Percentiles rank a stretch among this genome's conserved stretches.
Evolutionary conservation across 441 rosid species (phyloP).

Genomic region (Francoa sonchifolia): DNA sequence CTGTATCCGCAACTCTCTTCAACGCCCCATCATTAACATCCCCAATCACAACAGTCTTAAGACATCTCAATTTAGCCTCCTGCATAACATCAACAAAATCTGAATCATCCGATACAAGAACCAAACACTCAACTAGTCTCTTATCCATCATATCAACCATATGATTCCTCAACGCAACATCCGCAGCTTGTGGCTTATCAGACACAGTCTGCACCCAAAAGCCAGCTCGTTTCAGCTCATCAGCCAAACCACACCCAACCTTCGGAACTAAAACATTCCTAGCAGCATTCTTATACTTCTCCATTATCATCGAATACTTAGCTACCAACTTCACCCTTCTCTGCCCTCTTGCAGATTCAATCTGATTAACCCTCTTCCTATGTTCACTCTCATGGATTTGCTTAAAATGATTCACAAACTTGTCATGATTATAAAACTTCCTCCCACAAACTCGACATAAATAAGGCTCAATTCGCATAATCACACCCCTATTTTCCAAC

Average conservation of each 20-base stretch:
- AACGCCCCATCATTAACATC: slow-evolving; percentile 45
- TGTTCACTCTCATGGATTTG: slow-evolving; percentile 74
- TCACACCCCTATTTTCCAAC: slow-evolving; percentile 45
- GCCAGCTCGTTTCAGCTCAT: slow-evolving; percentile 67
- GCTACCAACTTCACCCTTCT: slow-evolving; percentile 60
- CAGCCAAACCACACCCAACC: slow-evolving; percentile 58
- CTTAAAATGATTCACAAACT: slow-evolving; percentile 55
- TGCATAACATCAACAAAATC: slow-evolving; percentile 51
- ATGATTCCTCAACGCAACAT: slow-evolving; percentile 57
- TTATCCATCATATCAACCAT: slow-evolving; percentile 68
- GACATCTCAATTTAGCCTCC: slow-evolving; percentile 63
- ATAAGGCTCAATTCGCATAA: slow-evolving; percentile 43
- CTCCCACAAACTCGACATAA: slow-evolving; percentile 66
- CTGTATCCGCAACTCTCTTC: slow-evolving; percentile 66
- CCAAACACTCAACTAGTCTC: slow-evolving; percentile 58
- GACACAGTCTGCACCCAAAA: slow-evolving; percentile 52
- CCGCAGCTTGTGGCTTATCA: slow-evolving; percentile 67
- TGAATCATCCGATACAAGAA: slow-evolving; percentile 78
- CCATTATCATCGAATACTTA: slow-evolving; percentile 64
- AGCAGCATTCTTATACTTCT: slow-evolving; percentile 57
- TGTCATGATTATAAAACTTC: slow-evolving; percentile 54
- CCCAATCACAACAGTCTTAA: slow-evolving; percentile 71
- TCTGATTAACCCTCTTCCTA: slow-evolving; percentile 59
- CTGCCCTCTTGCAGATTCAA: slow-evolving; percentile 66
- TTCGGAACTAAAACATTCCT: slow-evolving; percentile 47